These are phyloP conservation scores for Chlorella sp. DNA, from an alignment of 139 green algal species.

Conservation along the genomic window DNA sequence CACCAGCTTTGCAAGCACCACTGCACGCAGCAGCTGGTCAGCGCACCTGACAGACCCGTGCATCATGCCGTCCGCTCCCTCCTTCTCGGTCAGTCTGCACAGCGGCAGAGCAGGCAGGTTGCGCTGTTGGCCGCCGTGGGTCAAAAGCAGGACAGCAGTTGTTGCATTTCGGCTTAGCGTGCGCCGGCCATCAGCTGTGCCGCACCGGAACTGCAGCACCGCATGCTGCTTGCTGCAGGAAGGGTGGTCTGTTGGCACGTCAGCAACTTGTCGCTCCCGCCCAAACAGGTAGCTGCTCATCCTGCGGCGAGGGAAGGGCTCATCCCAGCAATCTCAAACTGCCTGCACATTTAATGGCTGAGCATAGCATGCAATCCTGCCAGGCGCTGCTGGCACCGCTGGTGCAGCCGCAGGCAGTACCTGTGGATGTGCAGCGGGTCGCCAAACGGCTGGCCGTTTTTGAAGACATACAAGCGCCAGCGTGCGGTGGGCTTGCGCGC, in stretches of 20 bases:
- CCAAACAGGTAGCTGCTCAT: slow-evolving; percentile 92
- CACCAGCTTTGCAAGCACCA: no score
- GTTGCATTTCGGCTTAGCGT: no score
- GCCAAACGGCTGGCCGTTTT: slow-evolving; percentile 62
- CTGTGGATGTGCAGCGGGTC: slow-evolving; percentile 81
- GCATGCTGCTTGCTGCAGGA: slow-evolving; percentile 98
- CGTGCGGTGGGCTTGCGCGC: slow-evolving; percentile 68
- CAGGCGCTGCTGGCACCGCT: no score
- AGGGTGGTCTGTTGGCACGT: slow-evolving; percentile 96
- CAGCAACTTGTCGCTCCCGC: slow-evolving; percentile 84
- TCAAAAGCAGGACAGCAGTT: no score
- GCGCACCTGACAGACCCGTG: slow-evolving; percentile 45
- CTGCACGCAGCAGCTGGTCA: background rate
- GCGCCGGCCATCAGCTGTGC: background rate
- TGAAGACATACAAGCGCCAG: slow-evolving; percentile 98
- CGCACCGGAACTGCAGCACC: slow-evolving; percentile 86
- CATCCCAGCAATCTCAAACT: no score
- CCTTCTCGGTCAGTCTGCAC: slow-evolving; percentile 54
- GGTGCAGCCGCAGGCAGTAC: slow-evolving; percentile 4
- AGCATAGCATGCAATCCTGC: no score
- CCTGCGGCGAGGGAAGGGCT: background rate
- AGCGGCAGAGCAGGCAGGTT: background rate
- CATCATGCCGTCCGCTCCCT: slow-evolving; percentile 67
- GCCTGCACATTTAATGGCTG: no score
- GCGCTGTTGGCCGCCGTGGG: no score